Percentiles rank a stretch among this genome's conserved stretches.
phyloP scores from a whole-genome alignment of 768 basidiomycete species.

The Boletales sp. region DNA sequence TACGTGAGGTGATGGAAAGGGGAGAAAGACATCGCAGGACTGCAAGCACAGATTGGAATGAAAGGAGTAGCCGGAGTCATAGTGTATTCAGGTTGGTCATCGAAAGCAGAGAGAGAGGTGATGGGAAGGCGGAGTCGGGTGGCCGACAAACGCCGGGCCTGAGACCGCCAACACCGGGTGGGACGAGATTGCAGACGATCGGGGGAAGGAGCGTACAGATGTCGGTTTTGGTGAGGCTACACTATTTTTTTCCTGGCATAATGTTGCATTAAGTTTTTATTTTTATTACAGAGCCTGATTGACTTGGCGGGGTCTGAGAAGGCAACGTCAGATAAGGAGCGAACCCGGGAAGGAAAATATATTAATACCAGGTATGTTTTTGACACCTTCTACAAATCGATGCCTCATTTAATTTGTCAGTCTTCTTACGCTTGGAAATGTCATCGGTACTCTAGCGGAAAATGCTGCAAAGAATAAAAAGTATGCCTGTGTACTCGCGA shows the following conservation, averaged over 20 bases:
- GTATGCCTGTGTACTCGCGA: slow-evolving; percentile 32
- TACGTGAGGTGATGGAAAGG: slow-evolving; percentile 77
- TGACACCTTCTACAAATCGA: not conserved
- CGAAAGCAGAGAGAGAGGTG: slow-evolving; percentile 76
- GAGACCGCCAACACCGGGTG: slow-evolving; percentile 50
- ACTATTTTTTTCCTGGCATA: too few species aligned
- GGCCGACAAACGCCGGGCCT: slow-evolving; percentile 53
- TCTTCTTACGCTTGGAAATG: slow-evolving; percentile 86
- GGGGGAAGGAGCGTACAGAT: slow-evolving; percentile 79
- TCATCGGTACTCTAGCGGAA: slow-evolving; percentile 89
- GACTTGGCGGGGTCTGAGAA: slow-evolving; percentile 97
- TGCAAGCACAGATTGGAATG: slow-evolving; percentile 99
- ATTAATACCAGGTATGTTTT: slow-evolving; percentile 79
- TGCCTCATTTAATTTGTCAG: slow-evolving; percentile 34
- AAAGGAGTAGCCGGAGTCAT: slow-evolving; percentile 90
- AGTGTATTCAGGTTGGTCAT: slow-evolving; percentile 92
- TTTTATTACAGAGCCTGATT: slow-evolving; percentile 66
- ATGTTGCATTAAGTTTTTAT: slow-evolving; percentile 1
- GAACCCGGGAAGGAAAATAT: slow-evolving; percentile 94
- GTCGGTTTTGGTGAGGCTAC: slow-evolving; percentile 57
- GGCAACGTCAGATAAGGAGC: slow-evolving; percentile 92
- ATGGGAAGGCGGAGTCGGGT: slow-evolving; percentile 36
- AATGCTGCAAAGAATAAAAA: slow-evolving; percentile 74
- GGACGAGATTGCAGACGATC: slow-evolving; percentile 68
- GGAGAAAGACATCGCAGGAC: slow-evolving; percentile 88